These are phyloP conservation scores for Xylaria sp. DNA, from an alignment of 2,329 filamentous ascomycete genomes.

Conservation along the genomic window DNA sequence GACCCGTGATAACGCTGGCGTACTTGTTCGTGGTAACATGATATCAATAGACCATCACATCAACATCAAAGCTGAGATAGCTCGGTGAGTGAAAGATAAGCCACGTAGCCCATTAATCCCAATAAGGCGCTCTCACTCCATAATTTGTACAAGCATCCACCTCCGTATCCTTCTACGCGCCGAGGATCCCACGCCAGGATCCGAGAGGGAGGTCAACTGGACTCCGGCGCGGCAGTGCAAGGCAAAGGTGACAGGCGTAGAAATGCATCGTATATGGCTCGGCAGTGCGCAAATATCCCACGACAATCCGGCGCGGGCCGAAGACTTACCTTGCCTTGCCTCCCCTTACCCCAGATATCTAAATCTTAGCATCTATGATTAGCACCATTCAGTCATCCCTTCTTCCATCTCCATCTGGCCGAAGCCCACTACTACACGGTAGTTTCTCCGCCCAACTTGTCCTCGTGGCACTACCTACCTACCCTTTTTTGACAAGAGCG, in stretches of 20 bases:
- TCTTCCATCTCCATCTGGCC: background rate
- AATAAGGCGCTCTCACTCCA: background rate
- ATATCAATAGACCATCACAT: background rate
- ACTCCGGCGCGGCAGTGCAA: background rate
- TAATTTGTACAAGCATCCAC: background rate
- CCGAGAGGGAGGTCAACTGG: background rate
- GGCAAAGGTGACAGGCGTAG: background rate
- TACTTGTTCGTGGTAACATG: slow-evolving; percentile 7
- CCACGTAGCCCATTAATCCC: background rate
- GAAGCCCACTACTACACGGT: background rate
- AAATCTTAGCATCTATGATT: background rate
- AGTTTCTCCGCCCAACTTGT: background rate
- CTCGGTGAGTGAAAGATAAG: background rate
- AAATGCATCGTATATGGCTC: background rate
- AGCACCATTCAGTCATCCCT: background rate
- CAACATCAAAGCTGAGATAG: background rate
- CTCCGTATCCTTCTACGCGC: background rate
- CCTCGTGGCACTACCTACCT: background rate
- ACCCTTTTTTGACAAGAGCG: background rate
- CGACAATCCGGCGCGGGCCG: slow-evolving; percentile 25
- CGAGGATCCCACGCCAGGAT: background rate
- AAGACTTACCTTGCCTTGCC: background rate
- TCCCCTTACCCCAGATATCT: slow-evolving; percentile 1
- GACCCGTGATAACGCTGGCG: background rate
- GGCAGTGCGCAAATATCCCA: background rate